Conservation (phyloP, 352 stramenopile species). For the Aphanomyces invadans region DNA sequence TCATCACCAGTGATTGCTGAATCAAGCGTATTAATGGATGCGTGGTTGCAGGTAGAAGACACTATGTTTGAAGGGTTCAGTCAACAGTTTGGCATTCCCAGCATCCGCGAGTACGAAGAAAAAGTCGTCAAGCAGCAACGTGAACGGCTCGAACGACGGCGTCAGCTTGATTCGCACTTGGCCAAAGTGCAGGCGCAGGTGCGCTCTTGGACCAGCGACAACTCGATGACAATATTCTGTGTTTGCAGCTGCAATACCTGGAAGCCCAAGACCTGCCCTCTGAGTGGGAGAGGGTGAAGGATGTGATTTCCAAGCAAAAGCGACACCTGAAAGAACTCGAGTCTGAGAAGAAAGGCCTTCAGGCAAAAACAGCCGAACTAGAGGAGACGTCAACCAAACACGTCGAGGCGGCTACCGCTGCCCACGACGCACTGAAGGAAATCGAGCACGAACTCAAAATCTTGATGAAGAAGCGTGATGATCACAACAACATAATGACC, state of each 20-base stretch:
- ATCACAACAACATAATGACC: constrained; percentile 54
- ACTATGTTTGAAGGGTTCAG: constrained; percentile 84
- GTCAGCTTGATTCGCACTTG: constrained; percentile 69
- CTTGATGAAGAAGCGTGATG: constrained; percentile 51
- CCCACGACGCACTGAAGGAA: constrained; percentile 32
- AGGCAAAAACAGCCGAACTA: constrained; percentile 47
- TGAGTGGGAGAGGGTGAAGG: constrained; percentile 39
- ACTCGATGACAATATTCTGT: no score
- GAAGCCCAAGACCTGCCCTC: constrained; percentile 58
- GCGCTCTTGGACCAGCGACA: no score
- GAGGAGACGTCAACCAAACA: constrained; percentile 60
- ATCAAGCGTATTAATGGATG: no score
- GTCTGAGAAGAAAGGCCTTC: constrained; percentile 41
- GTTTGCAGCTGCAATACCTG: no score
- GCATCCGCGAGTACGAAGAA: constrained; percentile 89
- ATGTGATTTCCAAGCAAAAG: constrained; percentile 39
- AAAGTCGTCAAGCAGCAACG: constrained; percentile 84
- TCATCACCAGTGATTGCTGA: no score
- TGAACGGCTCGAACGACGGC: constrained; percentile 55
- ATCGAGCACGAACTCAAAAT: constrained; percentile 56
- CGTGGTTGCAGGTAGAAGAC: constrained; percentile 45
- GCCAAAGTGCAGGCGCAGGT: constrained; percentile 78
- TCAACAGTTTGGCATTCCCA: constrained; percentile 60
- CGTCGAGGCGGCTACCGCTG: constrained; percentile 31
- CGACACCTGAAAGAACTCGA: constrained; percentile 45